A percentile compares a stretch with the other conserved stretches of the same genome.
Evolutionary conservation across 352 stramenopile genomes (phyloP).

Genomic region (Globisporangium splendens): DNA sequence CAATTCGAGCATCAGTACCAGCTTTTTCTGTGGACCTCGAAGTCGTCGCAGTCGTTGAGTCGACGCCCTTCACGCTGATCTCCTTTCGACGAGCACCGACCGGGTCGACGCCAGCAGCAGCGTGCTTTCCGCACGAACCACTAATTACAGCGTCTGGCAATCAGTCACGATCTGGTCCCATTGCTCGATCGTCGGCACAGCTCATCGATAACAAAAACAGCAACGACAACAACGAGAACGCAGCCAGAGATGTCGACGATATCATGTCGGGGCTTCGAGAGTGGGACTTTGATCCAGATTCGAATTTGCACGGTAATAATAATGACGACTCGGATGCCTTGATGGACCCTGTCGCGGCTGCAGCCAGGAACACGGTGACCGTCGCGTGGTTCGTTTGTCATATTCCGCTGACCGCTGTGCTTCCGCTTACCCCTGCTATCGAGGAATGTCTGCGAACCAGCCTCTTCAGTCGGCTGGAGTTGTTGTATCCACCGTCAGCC

Average conservation of each 20-base stretch:
- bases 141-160: too few species aligned
- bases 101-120: neutral
- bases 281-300: too few species aligned
- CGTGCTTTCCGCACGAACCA: neutral
- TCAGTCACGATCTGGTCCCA: too few species aligned
- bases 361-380: neutral
- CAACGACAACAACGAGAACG: neutral
- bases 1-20: too few species aligned
- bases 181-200: neutral
- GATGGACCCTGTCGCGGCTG: neutral
- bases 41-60: slow-evolving; percentile 3
- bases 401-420: neutral
- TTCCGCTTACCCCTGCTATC: neutral
- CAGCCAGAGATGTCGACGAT: too few species aligned
- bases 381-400: neutral
- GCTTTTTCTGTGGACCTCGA: too few species aligned
- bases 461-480: neutral
- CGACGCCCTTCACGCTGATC: slow-evolving; percentile 3
- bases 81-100: slow-evolving; percentile 1
- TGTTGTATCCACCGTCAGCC: too few species aligned
- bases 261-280: too few species aligned
- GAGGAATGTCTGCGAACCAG: neutral
- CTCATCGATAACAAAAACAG: neutral
- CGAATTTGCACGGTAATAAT: neutral
- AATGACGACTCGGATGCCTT: neutral